Percentiles rank a stretch among this genome's conserved stretches.
Conservation (phyloP, 139 green algal species). For the Zygnema cylindricum region DNA sequence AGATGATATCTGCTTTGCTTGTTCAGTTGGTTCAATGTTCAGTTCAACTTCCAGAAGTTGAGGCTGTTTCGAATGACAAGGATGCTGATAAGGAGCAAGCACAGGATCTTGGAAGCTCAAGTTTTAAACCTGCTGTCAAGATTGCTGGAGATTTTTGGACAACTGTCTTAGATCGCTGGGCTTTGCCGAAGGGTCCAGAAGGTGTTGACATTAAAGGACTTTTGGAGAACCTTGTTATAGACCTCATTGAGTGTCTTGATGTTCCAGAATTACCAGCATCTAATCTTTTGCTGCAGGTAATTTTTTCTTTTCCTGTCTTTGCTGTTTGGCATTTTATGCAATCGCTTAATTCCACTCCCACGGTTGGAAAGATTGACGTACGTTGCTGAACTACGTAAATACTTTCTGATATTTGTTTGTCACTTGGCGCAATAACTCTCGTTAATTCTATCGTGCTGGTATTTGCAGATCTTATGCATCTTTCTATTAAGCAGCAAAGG, state of each 20-base stretch:
- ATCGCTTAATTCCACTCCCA: too few relatives aligned
- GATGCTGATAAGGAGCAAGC: background rate
- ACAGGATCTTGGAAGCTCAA: background rate
- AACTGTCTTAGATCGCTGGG: constrained; percentile 2
- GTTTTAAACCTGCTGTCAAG: background rate
- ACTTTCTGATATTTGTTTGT: too few relatives aligned
- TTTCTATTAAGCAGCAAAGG: background rate
- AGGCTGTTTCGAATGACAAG: background rate
- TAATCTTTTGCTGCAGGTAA: constrained; percentile 14
- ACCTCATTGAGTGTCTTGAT: constrained; percentile 14
- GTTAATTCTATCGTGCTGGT: too few relatives aligned
- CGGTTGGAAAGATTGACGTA: too few relatives aligned
- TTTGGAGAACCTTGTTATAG: constrained; percentile 29
- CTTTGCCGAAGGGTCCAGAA: background rate
- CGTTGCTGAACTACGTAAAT: too few relatives aligned
- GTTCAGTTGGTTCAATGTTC: constrained; percentile 19
- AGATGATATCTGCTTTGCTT: constrained; percentile 25
- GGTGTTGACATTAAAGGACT: constrained; percentile 23
- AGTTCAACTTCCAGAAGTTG: background rate
- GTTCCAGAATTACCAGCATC: constrained; percentile 1
- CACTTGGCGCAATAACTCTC: too few relatives aligned
- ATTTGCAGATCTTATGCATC: background rate
- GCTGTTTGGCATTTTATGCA: too few relatives aligned
- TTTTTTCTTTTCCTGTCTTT: too few relatives aligned
- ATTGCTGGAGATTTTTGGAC: constrained; percentile 22